These are phyloP conservation scores for Hyaloperonospora arabidopsidis DNA, from an alignment of 352 stramenopile species.

Conservation along the genomic window DNA sequence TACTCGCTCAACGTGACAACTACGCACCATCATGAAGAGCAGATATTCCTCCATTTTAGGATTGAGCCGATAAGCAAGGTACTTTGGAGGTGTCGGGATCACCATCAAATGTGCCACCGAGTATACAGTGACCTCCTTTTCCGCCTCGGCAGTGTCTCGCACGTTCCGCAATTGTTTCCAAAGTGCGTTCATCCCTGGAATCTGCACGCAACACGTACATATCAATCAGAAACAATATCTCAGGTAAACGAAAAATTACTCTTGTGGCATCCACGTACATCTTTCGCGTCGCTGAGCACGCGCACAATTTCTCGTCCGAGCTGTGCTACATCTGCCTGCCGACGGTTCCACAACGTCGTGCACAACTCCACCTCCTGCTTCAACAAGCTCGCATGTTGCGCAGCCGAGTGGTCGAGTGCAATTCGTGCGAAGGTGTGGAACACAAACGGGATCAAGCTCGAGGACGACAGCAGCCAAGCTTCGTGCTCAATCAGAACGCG, in stretches of 20 bases:
- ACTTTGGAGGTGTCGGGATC: conserved; percentile 61
- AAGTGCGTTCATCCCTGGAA: conserved; percentile 67
- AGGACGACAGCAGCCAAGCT: conserved; percentile 59
- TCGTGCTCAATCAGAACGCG: conserved; percentile 75
- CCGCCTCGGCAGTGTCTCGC: conserved; percentile 35
- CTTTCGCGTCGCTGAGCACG: conserved; percentile 71
- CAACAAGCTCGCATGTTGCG: conserved; percentile 46
- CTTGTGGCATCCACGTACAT: conserved; percentile 33
- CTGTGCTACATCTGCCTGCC: conserved; percentile 55
- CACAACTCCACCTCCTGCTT: conserved; percentile 80
- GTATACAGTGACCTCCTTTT: conserved; percentile 43
- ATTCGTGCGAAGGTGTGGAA: conserved; percentile 76
- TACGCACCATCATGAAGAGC: conserved; percentile 77
- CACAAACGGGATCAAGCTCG: conserved; percentile 70
- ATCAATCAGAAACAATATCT: too few relatives aligned
- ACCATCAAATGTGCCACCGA: conserved; percentile 72
- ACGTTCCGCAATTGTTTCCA: conserved; percentile 77
- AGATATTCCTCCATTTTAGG: conserved; percentile 84
- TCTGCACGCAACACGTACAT: conserved; percentile 27
- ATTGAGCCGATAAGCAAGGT: conserved; percentile 69
- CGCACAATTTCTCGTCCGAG: conserved; percentile 73
- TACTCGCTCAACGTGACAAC: neutral
- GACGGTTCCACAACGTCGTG: conserved; percentile 60
- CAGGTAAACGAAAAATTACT: too few relatives aligned
- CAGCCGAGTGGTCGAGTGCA: conserved; percentile 51